A percentile compares a stretch with the other conserved stretches of the same genome.
Conservation (phyloP, 192 early-diverging fungal genomes). For the Rhizophagus prolifer region DNA sequence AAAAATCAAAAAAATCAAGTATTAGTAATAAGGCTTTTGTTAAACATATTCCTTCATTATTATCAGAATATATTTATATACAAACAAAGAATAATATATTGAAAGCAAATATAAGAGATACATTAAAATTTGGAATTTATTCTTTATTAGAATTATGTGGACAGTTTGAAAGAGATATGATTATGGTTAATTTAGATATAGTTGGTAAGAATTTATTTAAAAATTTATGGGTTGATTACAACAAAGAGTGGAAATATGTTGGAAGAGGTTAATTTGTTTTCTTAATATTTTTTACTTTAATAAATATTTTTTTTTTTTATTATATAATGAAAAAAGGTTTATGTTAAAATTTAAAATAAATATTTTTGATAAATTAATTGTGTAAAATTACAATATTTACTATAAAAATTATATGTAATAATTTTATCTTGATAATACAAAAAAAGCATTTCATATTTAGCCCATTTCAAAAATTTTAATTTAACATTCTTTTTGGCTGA, state of each 20-base stretch:
- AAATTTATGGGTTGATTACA: conserved; percentile 48
- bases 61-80: conserved; percentile 60
- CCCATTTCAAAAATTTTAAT: no score
- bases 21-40: conserved; percentile 36
- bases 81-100: conserved; percentile 51
- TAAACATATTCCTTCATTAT: conserved; percentile 50
- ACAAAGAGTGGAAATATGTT: conserved; percentile 55
- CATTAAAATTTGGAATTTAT: conserved; percentile 55
- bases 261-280: conserved; percentile 34
- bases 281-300: no score
- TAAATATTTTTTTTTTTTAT: no score
- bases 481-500: no score
- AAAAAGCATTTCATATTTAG: no score
- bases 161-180: conserved; percentile 62
- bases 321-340: no score
- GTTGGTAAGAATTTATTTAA: conserved; percentile 54
- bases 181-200: conserved; percentile 61
- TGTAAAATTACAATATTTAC: no score
- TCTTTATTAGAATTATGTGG: conserved; percentile 65
- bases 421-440: no score
- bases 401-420: no score
- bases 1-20: conserved; percentile 23
- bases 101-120: conserved; percentile 41
- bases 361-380: no score
- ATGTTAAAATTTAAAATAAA: no score